Conservation (phyloP, 495 filamentous ascomycete species). For the Podospora appendiculata region DNA sequence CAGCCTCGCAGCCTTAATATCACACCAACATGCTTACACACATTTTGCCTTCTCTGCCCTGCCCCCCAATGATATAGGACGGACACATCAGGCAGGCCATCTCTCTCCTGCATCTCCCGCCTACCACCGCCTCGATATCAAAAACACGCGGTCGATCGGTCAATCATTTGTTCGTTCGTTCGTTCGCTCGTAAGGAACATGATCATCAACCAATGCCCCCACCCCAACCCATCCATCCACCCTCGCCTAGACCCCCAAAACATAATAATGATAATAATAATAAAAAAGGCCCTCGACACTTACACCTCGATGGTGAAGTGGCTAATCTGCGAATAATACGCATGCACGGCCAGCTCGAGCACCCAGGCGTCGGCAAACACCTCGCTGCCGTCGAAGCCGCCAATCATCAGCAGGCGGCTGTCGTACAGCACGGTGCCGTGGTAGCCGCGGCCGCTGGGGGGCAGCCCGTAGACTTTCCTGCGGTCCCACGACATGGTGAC, state of each 20-base stretch:
- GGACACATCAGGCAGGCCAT: no score
- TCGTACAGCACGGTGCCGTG: conserved; percentile 57
- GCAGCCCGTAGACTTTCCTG: conserved; percentile 53
- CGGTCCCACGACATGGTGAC: conserved; percentile 63
- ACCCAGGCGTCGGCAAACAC: conserved; percentile 58
- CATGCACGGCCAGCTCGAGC: conserved; percentile 55
- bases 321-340: conserved; percentile 62
- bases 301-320: conserved; percentile 60
- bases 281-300: background rate
- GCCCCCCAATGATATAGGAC: no score
- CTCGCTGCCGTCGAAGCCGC: conserved; percentile 56
- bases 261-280: no score
- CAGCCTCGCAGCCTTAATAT: no score
- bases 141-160: background rate
- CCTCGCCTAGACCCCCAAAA: no score
- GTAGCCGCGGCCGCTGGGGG: conserved; percentile 54
- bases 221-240: no score
- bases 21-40: no score
- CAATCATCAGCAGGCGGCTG: conserved; percentile 49
- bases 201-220: no score
- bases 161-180: background rate
- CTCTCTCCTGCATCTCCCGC: no score
- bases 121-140: no score
- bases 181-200: background rate
- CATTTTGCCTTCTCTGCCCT: no score